These are phyloP conservation scores for Arachis hypogaea DNA, from an alignment of 306 rosid genomes.

Conservation along the genomic window DNA sequence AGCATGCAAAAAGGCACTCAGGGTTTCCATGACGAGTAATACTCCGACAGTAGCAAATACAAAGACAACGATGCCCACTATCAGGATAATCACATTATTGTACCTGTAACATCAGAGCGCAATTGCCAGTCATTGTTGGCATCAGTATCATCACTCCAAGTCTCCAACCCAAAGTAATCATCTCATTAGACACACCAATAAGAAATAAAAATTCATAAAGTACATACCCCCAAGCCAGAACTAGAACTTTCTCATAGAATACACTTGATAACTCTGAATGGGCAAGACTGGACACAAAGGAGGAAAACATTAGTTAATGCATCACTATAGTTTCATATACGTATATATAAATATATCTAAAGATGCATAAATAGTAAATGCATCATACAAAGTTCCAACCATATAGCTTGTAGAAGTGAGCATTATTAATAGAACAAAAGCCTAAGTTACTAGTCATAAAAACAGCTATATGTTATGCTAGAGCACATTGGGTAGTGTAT, in stretches of 20 bases:
- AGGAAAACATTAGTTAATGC: conserved; percentile 26
- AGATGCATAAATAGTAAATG: not conserved
- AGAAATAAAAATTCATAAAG: conserved; percentile 30
- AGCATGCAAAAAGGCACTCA: conserved; percentile 96
- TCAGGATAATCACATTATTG: conserved; percentile 74
- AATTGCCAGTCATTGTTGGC: conserved; percentile 18
- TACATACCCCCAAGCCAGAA: conserved; percentile 63
- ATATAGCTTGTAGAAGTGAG: conserved; percentile 13
- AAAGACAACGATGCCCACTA: conserved; percentile 78
- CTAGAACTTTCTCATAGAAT: conserved; percentile 90
- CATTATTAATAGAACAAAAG: conserved; percentile 2
- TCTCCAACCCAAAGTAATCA: conserved; percentile 32
- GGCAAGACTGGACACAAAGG: conserved; percentile 71
- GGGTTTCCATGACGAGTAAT: conserved; percentile 90
- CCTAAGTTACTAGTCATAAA: not conserved
- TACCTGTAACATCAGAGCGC: conserved; percentile 58
- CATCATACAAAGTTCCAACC: conserved; percentile 24
- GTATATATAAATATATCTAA: conserved; percentile 12
- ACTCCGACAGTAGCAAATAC: conserved; percentile 88
- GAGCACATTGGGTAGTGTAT: not conserved
- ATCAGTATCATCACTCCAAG: conserved; percentile 5
- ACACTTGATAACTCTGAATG: conserved; percentile 95
- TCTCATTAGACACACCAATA: conserved; percentile 33
- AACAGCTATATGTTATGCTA: not conserved
- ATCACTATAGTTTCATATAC: conserved; percentile 5